Percentiles rank a stretch among this genome's conserved stretches.
Evolutionary conservation across 352 stramenopile genomes (phyloP).

Genomic region (Blastocystis sp.): DNA sequence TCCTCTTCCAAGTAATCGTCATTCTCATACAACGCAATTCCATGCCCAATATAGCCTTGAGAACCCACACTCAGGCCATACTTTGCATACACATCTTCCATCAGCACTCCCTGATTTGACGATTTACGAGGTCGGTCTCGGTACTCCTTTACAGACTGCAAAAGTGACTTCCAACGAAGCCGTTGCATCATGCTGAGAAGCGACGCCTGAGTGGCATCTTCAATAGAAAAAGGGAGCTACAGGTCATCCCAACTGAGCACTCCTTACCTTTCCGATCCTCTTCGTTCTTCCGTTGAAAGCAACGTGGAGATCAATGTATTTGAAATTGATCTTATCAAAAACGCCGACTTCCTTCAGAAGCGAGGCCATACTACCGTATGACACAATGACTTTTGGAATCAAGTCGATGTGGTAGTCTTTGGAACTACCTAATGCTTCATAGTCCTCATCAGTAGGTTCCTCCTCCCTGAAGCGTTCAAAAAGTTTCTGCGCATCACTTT

Average conservation of each 20-base stretch:
- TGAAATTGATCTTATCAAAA: not conserved
- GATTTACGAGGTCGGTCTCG: constrained; percentile 68
- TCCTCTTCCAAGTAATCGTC: constrained; percentile 76
- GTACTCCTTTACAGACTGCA: constrained; percentile 75
- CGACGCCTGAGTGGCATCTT: constrained; percentile 88
- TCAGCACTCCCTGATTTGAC: constrained; percentile 78
- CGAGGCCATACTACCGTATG: constrained; percentile 75
- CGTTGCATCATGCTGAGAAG: constrained; percentile 99
- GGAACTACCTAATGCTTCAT: constrained; percentile 82
- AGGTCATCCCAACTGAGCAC: constrained; percentile 96
- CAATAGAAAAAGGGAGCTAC: constrained; percentile 93
- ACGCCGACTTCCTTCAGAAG: not conserved
- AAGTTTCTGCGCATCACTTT: constrained; percentile 78
- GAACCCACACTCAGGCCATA: constrained; percentile 94
- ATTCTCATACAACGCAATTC: constrained; percentile 85
- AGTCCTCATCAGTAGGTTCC: constrained; percentile 67
- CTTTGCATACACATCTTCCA: constrained; percentile 93
- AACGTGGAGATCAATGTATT: not conserved
- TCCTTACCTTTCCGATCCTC: constrained; percentile 94
- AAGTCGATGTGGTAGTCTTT: constrained; percentile 99
- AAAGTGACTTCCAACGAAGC: constrained; percentile 93
- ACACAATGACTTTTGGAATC: constrained; percentile 99
- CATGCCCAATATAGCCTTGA: constrained; percentile 97
- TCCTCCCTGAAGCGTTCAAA: constrained; percentile 72
- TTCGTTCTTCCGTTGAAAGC: constrained; percentile 86